Percentiles rank a stretch among this genome's conserved stretches.
Evolutionary conservation across 78 protist genomes (phyloP).

Genomic region (Dictyostelium purpureum): DNA sequence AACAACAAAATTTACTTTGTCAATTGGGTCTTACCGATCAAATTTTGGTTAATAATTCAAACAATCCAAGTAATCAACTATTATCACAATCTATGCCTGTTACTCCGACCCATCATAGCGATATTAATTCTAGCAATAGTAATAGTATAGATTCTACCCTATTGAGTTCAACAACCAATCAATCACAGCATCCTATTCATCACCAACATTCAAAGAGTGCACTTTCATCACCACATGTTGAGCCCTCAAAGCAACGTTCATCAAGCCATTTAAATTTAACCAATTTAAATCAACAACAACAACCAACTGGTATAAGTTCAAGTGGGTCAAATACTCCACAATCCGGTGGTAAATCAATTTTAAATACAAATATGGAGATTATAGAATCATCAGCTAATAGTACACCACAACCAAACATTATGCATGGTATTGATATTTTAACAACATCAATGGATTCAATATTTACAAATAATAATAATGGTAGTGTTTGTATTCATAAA

Average conservation of each 20-base stretch:
- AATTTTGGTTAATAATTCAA: neutral
- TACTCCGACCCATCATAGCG: neutral
- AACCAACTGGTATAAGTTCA: neutral
- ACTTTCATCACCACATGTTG: constrained; percentile 13
- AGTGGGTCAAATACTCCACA: constrained; percentile 2
- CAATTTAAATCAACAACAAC: neutral
- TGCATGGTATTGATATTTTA: constrained; percentile 19
- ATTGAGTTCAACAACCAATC: neutral
- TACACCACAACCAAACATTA: constrained; percentile 2
- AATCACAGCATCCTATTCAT: neutral
- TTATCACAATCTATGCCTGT: constrained; percentile 2
- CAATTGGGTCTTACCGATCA: neutral
- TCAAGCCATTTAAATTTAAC: neutral
- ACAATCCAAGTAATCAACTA: too few species aligned
- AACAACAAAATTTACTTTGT: neutral
- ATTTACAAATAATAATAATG: neutral
- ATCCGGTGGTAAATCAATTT: neutral
- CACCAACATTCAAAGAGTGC: constrained; percentile 14
- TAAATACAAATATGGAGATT: neutral
- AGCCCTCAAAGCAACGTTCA: neutral
- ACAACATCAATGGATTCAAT: constrained; percentile 39
- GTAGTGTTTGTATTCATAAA: constrained; percentile 10
- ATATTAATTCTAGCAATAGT: neutral
- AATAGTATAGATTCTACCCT: too few species aligned
- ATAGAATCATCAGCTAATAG: neutral